phyloP scores from a whole-genome alignment of 352 stramenopile species.

The Phytophthora macrochlamydospora region DNA sequence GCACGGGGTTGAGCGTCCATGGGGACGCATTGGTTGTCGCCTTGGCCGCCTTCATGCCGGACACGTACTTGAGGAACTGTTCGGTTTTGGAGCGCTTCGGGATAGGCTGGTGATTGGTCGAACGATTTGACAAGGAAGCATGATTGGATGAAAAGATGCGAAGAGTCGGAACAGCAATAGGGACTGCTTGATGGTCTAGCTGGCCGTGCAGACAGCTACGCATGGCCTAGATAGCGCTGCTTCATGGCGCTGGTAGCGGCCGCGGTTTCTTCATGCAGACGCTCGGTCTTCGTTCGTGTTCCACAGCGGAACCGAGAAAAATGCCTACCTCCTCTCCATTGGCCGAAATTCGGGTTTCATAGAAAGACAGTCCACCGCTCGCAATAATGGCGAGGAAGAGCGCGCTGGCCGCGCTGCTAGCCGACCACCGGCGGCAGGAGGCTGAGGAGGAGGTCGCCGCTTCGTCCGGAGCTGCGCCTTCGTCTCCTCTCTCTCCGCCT shows the following conservation, averaged over 20 bases:
- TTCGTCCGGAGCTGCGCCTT: background rate
- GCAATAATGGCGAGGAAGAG: conserved; percentile 35
- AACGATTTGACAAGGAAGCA: background rate
- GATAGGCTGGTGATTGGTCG: conserved; percentile 8
- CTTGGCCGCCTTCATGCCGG: conserved; percentile 24
- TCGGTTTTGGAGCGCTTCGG: conserved; percentile 14
- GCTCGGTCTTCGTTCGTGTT: no score
- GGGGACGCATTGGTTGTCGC: conserved; percentile 8
- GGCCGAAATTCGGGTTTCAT: conserved; percentile 14
- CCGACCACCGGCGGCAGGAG: conserved; percentile 35
- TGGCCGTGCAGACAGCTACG: no score
- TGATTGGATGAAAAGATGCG: conserved; percentile 17
- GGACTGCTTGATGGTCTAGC: no score
- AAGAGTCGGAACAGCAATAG: conserved; percentile 12
- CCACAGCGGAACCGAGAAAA: no score
- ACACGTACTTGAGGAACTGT: background rate
- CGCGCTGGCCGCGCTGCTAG: conserved; percentile 30
- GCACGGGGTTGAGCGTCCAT: conserved; percentile 49
- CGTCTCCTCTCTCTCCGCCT: conserved; percentile 4
- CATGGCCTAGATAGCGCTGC: no score
- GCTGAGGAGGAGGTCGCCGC: conserved; percentile 1
- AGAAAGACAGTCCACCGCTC: conserved; percentile 25
- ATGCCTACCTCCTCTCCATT: conserved; percentile 2
- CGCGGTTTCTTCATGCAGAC: no score
- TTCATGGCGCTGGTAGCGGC: no score